phyloP scores from a whole-genome alignment of 352 stramenopile species.

The Phytophthora multivora region DNA sequence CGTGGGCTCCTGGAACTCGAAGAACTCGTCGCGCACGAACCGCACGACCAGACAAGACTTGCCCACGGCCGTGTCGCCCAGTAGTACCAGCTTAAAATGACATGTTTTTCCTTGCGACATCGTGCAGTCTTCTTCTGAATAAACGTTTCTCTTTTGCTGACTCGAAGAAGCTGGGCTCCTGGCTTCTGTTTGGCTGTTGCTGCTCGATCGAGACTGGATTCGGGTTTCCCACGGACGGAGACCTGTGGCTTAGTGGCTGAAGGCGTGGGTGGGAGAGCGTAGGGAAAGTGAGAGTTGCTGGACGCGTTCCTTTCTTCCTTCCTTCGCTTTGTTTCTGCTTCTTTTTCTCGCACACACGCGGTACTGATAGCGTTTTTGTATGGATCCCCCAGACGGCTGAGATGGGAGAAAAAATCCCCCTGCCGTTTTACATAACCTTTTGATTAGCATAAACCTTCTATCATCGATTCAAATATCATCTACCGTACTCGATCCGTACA shows the following conservation, averaged over 20 bases:
- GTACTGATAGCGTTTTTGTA: slow-evolving; percentile 38
- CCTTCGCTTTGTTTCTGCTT: slow-evolving; percentile 27
- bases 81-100: slow-evolving; percentile 99
- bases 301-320: slow-evolving; percentile 33
- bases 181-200: slow-evolving; percentile 16
- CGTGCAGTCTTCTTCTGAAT: slow-evolving; percentile 15
- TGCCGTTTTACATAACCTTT: slow-evolving; percentile 3
- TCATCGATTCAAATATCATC: too few relatives aligned
- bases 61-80: slow-evolving; percentile 99
- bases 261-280: slow-evolving; percentile 6
- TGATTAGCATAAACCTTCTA: too few relatives aligned
- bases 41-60: slow-evolving; percentile 99
- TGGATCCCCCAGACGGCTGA: slow-evolving; percentile 29
- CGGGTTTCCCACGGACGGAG: not conserved
- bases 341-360: slow-evolving; percentile 30
- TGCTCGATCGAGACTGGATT: slow-evolving; percentile 6
- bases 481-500: too few relatives aligned
- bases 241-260: not conserved
- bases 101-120: slow-evolving; percentile 88
- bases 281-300: slow-evolving; percentile 13
- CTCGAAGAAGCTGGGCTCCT: slow-evolving; percentile 14
- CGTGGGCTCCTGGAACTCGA: slow-evolving; percentile 99
- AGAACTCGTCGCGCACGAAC: slow-evolving; percentile 99
- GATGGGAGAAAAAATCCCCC: slow-evolving; percentile 34
- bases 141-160: slow-evolving; percentile 16